phyloP scores from a whole-genome alignment of 2,329 filamentous ascomycete genomes.

The Xylariaceae sp. region DNA sequence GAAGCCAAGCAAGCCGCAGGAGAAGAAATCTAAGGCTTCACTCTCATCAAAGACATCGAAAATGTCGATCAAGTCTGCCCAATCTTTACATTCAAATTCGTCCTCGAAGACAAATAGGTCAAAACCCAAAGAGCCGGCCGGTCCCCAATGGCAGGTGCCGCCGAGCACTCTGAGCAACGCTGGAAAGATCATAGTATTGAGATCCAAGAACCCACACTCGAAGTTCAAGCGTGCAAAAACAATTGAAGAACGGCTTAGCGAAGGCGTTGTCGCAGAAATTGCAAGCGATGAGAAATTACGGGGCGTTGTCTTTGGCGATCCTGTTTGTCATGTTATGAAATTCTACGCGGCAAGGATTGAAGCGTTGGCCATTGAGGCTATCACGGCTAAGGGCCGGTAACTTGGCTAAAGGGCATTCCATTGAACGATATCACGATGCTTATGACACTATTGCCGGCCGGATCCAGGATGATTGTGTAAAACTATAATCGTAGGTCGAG shows the following conservation, averaged over 20 bases:
- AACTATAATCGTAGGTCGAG: too few species aligned
- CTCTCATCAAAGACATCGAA: constrained; percentile 26
- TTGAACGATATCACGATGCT: constrained; percentile 3
- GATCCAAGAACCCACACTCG: constrained; percentile 44
- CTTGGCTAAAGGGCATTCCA: background rate
- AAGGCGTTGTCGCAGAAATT: constrained; percentile 66
- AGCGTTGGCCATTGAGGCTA: constrained; percentile 65
- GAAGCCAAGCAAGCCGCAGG: constrained; percentile 22
- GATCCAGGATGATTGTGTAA: too few species aligned
- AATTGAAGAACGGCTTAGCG: constrained; percentile 48
- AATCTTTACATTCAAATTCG: constrained; percentile 16
- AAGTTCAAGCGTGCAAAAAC: constrained; percentile 44
- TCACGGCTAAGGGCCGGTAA: constrained; percentile 44
- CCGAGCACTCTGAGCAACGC: constrained; percentile 66
- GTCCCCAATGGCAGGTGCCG: constrained; percentile 63
- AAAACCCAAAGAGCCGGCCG: constrained; percentile 18
- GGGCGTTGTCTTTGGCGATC: constrained; percentile 76
- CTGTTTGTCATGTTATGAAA: constrained; percentile 75
- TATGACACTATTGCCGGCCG: too few species aligned
- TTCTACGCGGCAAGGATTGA: constrained; percentile 73
- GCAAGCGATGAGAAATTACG: constrained; percentile 67
- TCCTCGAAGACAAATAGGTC: constrained; percentile 12
- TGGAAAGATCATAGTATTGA: constrained; percentile 65
- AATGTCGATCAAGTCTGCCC: constrained; percentile 22
- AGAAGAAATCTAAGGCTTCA: constrained; percentile 29